Percentiles rank a stretch among this genome's conserved stretches.
Evolutionary conservation across 1,139 yeast genomes (phyloP).

Genomic region (Taiozyma sp.): DNA sequence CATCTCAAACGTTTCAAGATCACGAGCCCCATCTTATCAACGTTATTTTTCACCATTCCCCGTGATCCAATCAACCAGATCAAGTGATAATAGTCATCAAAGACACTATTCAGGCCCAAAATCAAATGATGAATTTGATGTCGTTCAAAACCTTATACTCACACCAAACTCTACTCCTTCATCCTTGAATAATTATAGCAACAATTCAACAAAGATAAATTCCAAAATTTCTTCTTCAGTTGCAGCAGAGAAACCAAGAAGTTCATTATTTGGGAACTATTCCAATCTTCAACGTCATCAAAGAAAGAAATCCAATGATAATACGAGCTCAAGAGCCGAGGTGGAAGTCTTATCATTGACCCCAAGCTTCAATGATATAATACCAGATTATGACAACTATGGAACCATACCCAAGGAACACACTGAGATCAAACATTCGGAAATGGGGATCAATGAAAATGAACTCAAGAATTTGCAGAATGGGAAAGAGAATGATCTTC

Average conservation of each 20-base stretch:
- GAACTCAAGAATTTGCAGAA: constrained; percentile 2
- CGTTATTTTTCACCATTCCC: neutral
- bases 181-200: neutral
- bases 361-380: constrained; percentile 33
- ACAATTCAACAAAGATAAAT: too few species aligned
- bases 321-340: constrained; percentile 22
- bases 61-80: neutral
- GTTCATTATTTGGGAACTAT: constrained; percentile 8
- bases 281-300: constrained; percentile 1
- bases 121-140: neutral
- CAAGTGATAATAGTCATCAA: neutral
- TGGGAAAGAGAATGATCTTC: constrained; percentile 2
- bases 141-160: neutral
- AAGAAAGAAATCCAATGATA: constrained; percentile 14
- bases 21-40: neutral
- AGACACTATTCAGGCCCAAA: neutral
- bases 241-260: neutral
- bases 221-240: neutral
- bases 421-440: neutral
- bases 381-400: constrained; percentile 11
- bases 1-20: neutral
- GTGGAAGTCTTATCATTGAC: constrained; percentile 33
- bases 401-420: neutral
- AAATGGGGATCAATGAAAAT: constrained; percentile 2
- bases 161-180: constrained; percentile 3